Evolutionary conservation across 352 stramenopile species (phyloP).

Genomic region (Pythium insidiosum): DNA sequence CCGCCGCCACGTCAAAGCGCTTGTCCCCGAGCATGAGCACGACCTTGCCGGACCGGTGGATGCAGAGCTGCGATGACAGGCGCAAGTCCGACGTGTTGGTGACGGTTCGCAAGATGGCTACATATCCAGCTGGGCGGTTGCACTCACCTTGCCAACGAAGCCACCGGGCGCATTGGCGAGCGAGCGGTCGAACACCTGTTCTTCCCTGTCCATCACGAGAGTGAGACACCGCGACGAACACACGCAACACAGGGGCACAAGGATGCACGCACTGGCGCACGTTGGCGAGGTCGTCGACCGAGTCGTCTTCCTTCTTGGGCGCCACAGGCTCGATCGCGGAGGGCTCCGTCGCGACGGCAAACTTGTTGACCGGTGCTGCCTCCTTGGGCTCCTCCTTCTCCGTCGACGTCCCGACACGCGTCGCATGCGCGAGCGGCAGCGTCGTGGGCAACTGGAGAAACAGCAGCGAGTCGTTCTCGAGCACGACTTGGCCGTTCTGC

Average conservation of each 20-base stretch:
- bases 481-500: conserved; percentile 40
- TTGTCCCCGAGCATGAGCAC: conserved; percentile 84
- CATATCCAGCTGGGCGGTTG: neutral
- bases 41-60: conserved; percentile 81
- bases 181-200: conserved; percentile 63
- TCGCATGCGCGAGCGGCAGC: conserved; percentile 51
- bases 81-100: too few relatives aligned
- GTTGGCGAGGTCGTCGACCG: conserved; percentile 12
- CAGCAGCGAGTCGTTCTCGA: conserved; percentile 62
- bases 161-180: conserved; percentile 59
- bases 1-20: conserved; percentile 72
- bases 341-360: conserved; percentile 9
- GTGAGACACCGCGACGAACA: neutral
- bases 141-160: conserved; percentile 75
- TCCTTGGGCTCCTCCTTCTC: conserved; percentile 18
- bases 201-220: conserved; percentile 23
- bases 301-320: conserved; percentile 24
- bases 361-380: conserved; percentile 14
- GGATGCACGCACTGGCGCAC: neutral
- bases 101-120: too few relatives aligned
- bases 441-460: conserved; percentile 84
- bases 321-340: conserved; percentile 9
- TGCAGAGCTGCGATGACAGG: conserved; percentile 66
- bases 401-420: conserved; percentile 18
- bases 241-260: neutral